Evolutionary conservation across 192 early-diverging fungal species (phyloP).

Genomic region (Coemansia sp.): DNA sequence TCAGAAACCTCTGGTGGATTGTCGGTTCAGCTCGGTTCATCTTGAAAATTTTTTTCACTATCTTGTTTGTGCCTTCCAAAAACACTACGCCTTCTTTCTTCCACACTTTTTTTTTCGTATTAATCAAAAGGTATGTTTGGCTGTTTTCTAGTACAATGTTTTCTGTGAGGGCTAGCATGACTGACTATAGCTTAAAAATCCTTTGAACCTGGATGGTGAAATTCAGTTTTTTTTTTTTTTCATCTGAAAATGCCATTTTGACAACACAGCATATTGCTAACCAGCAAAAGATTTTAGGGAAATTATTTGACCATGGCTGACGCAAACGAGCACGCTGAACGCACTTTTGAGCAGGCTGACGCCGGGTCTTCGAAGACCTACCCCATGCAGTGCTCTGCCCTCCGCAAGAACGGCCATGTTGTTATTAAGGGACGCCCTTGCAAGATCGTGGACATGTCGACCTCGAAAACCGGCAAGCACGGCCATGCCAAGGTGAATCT

Average conservation of each 20-base stretch:
- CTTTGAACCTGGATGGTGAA: too few relatives aligned
- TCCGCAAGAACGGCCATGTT: slow-evolving; percentile 98
- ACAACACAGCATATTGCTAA: too few relatives aligned
- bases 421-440: slow-evolving; percentile 98
- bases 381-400: slow-evolving; percentile 99
- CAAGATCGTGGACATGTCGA: slow-evolving; percentile 99
- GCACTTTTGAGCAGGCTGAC: slow-evolving; percentile 18
- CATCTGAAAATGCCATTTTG: too few relatives aligned
- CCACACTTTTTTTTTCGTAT: slow-evolving; percentile 2
- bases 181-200: too few relatives aligned
- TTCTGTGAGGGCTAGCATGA: too few relatives aligned
- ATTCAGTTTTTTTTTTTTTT: too few relatives aligned
- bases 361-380: slow-evolving; percentile 78
- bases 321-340: slow-evolving; percentile 12
- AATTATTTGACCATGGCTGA: slow-evolving; percentile 10
- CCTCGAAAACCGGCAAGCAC: slow-evolving; percentile 99
- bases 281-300: not conserved
- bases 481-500: slow-evolving; percentile 99
- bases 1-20: not conserved
- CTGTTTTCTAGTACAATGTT: not conserved
- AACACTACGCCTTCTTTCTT: not conserved
- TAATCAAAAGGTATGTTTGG: not conserved
- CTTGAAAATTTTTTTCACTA: slow-evolving; percentile 8
- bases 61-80: too few relatives aligned
- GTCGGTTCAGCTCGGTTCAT: slow-evolving; percentile 13